Base-by-base conservation (phyloP, 2,329 filamentous ascomycete genomes). In the Lasiodiplodia hormozganensis region DNA sequence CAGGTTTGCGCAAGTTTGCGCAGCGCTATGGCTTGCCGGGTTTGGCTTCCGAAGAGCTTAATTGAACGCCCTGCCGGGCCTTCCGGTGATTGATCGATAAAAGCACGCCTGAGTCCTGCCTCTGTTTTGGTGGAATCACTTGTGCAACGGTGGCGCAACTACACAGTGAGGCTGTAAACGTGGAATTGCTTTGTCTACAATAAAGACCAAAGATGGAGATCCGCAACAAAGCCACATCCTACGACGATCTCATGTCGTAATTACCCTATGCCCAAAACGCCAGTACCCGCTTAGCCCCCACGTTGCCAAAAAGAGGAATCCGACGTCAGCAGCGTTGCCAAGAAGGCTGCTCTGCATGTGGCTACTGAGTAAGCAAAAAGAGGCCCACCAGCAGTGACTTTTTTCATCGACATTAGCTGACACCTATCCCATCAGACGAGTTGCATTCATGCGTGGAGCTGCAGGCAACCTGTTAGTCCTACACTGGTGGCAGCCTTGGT, bases 381-480 rank as follows among this genome's bases (percentile, higher is more conserved):
- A 43, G 16, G 14, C 43, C 43, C 43, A 16, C n/a, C 3, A 47
- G 31, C 25, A 16, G 3, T 51, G 25, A n/a, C 28, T 51, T 18
- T 28, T 34, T 51, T 16, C 40, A 10, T 62, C 49, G 25, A 62
- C 25, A 14, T 12, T 2, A 11, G 38, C 38, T n/a, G 16, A 16
- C 6, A 16, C 31, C 54, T 64, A 64, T 12, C 60, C 60, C 43
- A 64, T 34, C 60, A 64, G 21, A 47, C 60, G 60, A n/a, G 60
- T 64, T 12, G 60, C 60, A n/a, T 64, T 64, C 60, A 64, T 64
- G 60, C 60, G 60, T 7, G 60, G 60, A 6, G 60, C 60, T 64
- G 60, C 21, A 64, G 43, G 60, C 31, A 52, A 52, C 18, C 16
- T 10, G 47, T 64, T 52, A 64, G 43, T 43, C 47, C n/a, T 28